Evolutionary conservation across 495 filamentous ascomycete genomes (phyloP), one percentile per base, ranked within the genome.

Genomic region (Penicillium arizonense): DNA sequence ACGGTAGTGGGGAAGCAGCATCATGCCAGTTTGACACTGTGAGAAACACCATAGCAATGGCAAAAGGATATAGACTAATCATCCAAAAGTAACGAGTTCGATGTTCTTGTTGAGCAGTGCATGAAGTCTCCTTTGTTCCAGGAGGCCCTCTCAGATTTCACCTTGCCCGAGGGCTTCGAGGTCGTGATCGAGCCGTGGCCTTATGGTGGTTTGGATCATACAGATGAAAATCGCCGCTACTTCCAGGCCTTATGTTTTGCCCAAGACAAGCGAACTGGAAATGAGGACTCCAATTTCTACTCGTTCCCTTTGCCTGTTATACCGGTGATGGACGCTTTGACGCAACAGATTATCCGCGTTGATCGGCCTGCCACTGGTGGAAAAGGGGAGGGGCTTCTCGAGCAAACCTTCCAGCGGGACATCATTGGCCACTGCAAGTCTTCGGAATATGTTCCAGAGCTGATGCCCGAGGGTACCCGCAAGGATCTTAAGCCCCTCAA

Each of bases 401-500:
- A 77, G 21, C 62, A 75, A 28, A 71, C 69, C 0, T 72, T 73
- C 51, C 70, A 73, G 39, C 65, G 66, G 67, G 91, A 74, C 64
- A 74, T 77, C 40, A 73, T 77, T 16, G 71, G 69, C 5, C 74
- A 77, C 47, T 75, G 72, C 56, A 75, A 71, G 47, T 56, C 59
- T 9, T 74, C 74, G 0, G 90, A 96, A 64, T 96, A 96, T 57
- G 79, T 77, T 2, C 74, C 74, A 0, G 90, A 94, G 58, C 64
- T 81, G 14, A 83, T 92, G 40, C 59, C 69, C 0, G 60, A 69
- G 8, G 72, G 78, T 8, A 77, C 91, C n/a, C 65, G 78, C 33
- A 80, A 79, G 63, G 82, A 91, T 62, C 68, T 94, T 35, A 94
- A 93, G 68, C 89, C 90, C 3, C 69, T 93, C 53, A 86, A 87